A percentile compares a stretch with the other conserved stretches of the same genome.
Evolutionary conservation across 768 basidiomycete genomes (phyloP).

Genomic region (Termitomyces sp.): DNA sequence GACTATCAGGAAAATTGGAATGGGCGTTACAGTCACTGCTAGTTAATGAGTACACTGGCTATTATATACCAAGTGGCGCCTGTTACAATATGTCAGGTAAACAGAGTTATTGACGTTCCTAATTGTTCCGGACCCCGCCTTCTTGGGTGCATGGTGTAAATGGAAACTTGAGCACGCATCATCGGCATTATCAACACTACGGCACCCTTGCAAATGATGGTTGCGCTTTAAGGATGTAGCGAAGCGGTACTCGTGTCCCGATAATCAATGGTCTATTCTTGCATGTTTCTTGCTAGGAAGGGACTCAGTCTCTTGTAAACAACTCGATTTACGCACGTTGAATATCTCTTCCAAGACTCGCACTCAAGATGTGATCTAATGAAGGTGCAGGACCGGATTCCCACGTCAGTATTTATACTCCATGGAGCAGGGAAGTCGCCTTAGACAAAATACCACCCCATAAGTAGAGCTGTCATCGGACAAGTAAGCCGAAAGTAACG

Average conservation of each 20-base stretch:
- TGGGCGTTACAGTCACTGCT: background rate
- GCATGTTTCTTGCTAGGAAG: background rate
- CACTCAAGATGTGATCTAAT: constrained; percentile 11
- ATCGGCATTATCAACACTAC: background rate
- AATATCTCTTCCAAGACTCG: background rate
- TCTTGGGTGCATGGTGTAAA: background rate
- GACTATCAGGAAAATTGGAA: constrained; percentile 2
- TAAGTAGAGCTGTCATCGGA: constrained; percentile 11
- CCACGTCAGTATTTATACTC: constrained; percentile 42
- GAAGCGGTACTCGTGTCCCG: background rate
- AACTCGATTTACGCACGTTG: background rate
- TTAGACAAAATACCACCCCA: constrained; percentile 37
- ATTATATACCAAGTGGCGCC: constrained; percentile 5
- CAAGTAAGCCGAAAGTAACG: background rate
- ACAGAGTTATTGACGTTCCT: constrained; percentile 2
- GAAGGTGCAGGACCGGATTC: constrained; percentile 63
- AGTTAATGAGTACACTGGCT: background rate
- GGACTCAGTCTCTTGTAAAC: background rate
- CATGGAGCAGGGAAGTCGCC: constrained; percentile 61
- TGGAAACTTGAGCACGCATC: background rate
- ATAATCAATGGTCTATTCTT: background rate
- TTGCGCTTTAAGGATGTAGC: background rate
- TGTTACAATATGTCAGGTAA: background rate
- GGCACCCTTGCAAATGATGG: background rate
- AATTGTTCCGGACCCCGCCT: background rate